These are phyloP conservation scores for Aspergillus spinulosporus DNA, from an alignment of 2,329 filamentous ascomycete genomes.

Conservation along the genomic window DNA sequence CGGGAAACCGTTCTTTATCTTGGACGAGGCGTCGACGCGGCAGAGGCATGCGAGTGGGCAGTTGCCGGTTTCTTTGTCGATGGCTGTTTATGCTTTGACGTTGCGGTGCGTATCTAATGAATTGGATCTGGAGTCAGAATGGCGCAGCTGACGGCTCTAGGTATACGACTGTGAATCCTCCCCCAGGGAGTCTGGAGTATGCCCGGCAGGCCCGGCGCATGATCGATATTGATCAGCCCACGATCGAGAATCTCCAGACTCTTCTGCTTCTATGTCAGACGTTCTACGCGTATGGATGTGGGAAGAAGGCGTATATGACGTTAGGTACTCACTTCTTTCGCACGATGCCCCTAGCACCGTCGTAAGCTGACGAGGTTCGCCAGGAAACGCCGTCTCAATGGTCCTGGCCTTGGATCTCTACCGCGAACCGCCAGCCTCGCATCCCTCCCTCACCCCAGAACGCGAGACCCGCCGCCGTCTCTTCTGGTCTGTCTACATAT, in stretches of 20 bases:
- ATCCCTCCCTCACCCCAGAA: slow-evolving; percentile 64
- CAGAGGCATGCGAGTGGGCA: slow-evolving; percentile 70
- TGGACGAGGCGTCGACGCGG: slow-evolving; percentile 74
- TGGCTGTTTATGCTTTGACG: slow-evolving; percentile 60
- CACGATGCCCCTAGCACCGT: not conserved
- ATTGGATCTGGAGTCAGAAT: slow-evolving; percentile 11
- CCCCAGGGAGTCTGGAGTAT: slow-evolving; percentile 70
- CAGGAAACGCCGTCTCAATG: slow-evolving; percentile 78
- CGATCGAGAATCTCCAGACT: slow-evolving; percentile 73
- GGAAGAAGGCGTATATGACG: slow-evolving; percentile 85
- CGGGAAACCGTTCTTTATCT: slow-evolving; percentile 76
- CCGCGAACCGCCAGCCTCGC: slow-evolving; percentile 65
- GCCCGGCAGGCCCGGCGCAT: slow-evolving; percentile 67
- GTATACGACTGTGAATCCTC: slow-evolving; percentile 69
- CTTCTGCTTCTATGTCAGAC: slow-evolving; percentile 73
- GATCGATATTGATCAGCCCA: slow-evolving; percentile 78
- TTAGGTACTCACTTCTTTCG: slow-evolving; percentile 56
- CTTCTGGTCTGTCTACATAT: slow-evolving; percentile 86
- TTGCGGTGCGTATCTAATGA: slow-evolving; percentile 52
- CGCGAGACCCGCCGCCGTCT: slow-evolving; percentile 73
- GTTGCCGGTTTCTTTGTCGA: slow-evolving; percentile 54
- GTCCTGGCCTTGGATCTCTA: slow-evolving; percentile 78
- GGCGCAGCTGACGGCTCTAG: slow-evolving; percentile 45
- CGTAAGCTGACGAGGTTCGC: not conserved
- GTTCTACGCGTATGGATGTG: slow-evolving; percentile 73